Conservation (phyloP, 1,139 yeast species). For the Suhomyces choctaworum region DNA sequence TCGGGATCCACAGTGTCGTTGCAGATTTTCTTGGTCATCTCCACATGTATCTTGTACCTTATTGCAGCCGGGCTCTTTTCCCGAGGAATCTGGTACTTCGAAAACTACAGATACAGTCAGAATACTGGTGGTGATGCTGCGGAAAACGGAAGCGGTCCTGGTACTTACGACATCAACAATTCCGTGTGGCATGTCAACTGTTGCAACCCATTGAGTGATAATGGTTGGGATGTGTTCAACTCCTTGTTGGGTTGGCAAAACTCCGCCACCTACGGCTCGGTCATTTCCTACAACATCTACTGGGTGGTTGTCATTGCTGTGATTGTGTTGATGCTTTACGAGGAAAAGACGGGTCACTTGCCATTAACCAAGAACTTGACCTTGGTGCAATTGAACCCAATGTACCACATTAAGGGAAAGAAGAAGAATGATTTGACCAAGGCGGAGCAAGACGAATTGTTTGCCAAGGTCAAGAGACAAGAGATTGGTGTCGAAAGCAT, state of each 20-base stretch:
- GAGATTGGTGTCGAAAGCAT: slow-evolving; percentile 14
- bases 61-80: slow-evolving; percentile 48
- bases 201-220: slow-evolving; percentile 87
- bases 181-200: slow-evolving; percentile 97
- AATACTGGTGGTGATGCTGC: slow-evolving; percentile 69
- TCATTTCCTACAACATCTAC: slow-evolving; percentile 27
- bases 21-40: slow-evolving; percentile 41
- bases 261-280: slow-evolving; percentile 30
- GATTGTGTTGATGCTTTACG: slow-evolving; percentile 23
- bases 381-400: slow-evolving; percentile 24
- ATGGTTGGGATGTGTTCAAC: slow-evolving; percentile 91
- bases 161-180: slow-evolving; percentile 79
- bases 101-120: slow-evolving; percentile 60
- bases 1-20: slow-evolving; percentile 45
- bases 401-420: slow-evolving; percentile 29
- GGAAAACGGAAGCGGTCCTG: slow-evolving; percentile 91
- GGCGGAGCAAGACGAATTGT: slow-evolving; percentile 23
- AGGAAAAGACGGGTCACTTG: slow-evolving; percentile 29
- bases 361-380: slow-evolving; percentile 23
- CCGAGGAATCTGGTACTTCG: slow-evolving; percentile 87
- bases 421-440: slow-evolving; percentile 23
- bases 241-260: slow-evolving; percentile 50
- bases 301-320: slow-evolving; percentile 23
- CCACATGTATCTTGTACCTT: slow-evolving; percentile 45
- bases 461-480: slow-evolving; percentile 20